phyloP scores from a whole-genome alignment of 306 rosid genomes.

The Begonia masoniana region DNA sequence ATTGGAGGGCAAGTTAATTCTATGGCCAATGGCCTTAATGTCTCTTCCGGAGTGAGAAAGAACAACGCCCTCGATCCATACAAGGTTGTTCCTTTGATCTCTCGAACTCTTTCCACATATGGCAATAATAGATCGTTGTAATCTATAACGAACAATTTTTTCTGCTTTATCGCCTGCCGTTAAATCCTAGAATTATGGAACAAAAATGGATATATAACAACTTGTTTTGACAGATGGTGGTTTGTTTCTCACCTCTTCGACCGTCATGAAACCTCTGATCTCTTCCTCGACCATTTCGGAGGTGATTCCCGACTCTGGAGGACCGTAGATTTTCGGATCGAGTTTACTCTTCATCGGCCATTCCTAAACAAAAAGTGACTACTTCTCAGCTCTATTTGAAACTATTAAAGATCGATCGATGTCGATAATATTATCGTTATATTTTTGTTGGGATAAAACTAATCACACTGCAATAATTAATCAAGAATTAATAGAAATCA shows the following conservation, averaged over 20 bases:
- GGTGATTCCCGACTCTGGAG: slow-evolving; percentile 55
- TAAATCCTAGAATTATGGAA: no score
- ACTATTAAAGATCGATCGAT: not conserved
- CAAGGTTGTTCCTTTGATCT: slow-evolving; percentile 19
- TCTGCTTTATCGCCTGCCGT: slow-evolving; percentile 18
- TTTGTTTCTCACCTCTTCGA: slow-evolving; percentile 43
- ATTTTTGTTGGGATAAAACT: no score
- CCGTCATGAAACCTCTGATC: slow-evolving; percentile 28
- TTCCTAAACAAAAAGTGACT: slow-evolving; percentile 27
- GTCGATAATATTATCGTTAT: no score
- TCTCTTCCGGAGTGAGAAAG: slow-evolving; percentile 21
- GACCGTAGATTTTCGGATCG: slow-evolving; percentile 57
- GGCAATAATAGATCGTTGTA: slow-evolving; percentile 24
- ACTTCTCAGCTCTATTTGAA: not conserved
- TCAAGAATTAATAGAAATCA: no score
- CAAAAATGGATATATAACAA: no score
- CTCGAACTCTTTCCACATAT: slow-evolving; percentile 22
- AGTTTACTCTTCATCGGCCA: slow-evolving; percentile 84
- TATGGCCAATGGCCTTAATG: slow-evolving; percentile 23
- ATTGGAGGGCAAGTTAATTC: slow-evolving; percentile 23
- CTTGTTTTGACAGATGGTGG: no score
- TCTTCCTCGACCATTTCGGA: slow-evolving; percentile 39
- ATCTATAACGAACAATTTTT: slow-evolving; percentile 21
- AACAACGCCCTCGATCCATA: slow-evolving; percentile 27
- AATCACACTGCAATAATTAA: no score